Evolutionary conservation across 257 asterid species (phyloP).

Genomic region (Forsythia viridissima): DNA sequence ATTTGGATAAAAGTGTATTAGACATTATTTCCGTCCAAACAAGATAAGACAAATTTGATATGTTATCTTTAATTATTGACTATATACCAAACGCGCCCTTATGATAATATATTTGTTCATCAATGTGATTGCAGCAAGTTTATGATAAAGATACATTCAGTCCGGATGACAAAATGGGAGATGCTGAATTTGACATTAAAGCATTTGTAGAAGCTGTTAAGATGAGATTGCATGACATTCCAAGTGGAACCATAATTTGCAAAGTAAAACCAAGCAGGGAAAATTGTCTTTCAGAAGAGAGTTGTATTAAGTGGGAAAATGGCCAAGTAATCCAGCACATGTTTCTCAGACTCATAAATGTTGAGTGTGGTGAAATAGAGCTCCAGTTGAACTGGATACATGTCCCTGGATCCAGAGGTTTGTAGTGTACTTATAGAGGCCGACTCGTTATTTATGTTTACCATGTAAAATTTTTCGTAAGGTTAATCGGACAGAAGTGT

Average conservation of each 20-base stretch:
- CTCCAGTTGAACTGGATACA: conserved; percentile 44
- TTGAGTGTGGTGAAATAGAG: conserved; percentile 44
- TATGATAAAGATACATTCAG: conserved; percentile 22
- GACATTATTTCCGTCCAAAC: no score
- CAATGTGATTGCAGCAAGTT: conserved; percentile 12
- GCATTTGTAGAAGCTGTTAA: conserved; percentile 33
- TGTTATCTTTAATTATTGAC: no score
- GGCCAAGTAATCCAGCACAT: conserved; percentile 36
- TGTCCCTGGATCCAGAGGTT: conserved; percentile 40
- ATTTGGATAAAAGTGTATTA: no score
- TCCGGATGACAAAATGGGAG: conserved; percentile 21
- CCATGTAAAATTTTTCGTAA: neutral
- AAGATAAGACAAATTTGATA: no score
- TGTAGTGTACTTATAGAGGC: neutral
- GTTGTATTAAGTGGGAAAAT: conserved; percentile 34
- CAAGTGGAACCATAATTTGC: conserved; percentile 36
- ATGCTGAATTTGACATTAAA: conserved; percentile 25
- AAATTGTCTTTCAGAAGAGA: conserved; percentile 44
- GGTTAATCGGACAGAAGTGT: neutral
- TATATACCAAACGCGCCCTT: no score
- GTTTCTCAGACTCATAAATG: conserved; percentile 39
- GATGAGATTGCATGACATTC: conserved; percentile 30
- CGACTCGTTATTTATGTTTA: neutral
- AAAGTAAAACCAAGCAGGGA: conserved; percentile 38
- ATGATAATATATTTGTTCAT: neutral